Percentiles rank a stretch among this genome's conserved stretches.
Evolutionary conservation across 1,284 basidiomycete species (phyloP).

Genomic region (Puccinia coronata): DNA sequence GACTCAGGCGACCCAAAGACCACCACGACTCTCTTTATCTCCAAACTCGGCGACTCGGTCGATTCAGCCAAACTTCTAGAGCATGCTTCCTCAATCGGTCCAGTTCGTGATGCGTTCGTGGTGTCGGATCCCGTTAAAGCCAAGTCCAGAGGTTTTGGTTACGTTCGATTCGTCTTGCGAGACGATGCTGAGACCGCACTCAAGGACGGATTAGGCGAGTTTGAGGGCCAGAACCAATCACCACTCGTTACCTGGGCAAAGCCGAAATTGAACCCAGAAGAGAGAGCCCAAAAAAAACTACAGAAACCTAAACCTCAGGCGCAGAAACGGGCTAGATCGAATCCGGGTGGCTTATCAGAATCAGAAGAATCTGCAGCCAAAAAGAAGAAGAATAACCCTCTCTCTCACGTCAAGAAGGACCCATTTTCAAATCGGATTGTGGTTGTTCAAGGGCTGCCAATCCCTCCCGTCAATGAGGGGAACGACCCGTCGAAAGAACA

Average conservation of each 20-base stretch:
- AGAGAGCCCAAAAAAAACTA: constrained; percentile 61
- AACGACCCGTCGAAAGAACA: constrained; percentile 63
- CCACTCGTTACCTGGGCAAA: constrained; percentile 48
- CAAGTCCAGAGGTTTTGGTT: constrained; percentile 94
- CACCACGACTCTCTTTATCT: constrained; percentile 59
- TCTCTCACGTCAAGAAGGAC: constrained; percentile 61
- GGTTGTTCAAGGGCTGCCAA: constrained; percentile 73
- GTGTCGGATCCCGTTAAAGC: constrained; percentile 78
- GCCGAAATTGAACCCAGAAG: constrained; percentile 51
- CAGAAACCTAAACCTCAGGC: constrained; percentile 65
- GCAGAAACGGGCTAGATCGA: constrained; percentile 75
- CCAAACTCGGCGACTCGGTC: constrained; percentile 75
- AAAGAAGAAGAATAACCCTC: constrained; percentile 44
- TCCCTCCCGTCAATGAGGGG: constrained; percentile 53
- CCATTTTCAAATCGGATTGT: constrained; percentile 77
- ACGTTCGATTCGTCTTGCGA: constrained; percentile 84
- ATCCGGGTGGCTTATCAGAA: constrained; percentile 60
- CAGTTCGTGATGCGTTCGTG: constrained; percentile 89
- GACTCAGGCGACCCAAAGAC: constrained; percentile 34
- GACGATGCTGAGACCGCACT: constrained; percentile 83
- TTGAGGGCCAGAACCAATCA: constrained; percentile 9
- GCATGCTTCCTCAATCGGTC: constrained; percentile 91
- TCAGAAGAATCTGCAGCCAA: constrained; percentile 32
- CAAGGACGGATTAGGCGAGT: constrained; percentile 27
- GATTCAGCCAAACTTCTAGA: constrained; percentile 88